Percentiles rank a stretch among this genome's conserved stretches.
Evolutionary conservation across 1,139 yeast species (phyloP).

Genomic region (Geotrichum aggregatum): DNA sequence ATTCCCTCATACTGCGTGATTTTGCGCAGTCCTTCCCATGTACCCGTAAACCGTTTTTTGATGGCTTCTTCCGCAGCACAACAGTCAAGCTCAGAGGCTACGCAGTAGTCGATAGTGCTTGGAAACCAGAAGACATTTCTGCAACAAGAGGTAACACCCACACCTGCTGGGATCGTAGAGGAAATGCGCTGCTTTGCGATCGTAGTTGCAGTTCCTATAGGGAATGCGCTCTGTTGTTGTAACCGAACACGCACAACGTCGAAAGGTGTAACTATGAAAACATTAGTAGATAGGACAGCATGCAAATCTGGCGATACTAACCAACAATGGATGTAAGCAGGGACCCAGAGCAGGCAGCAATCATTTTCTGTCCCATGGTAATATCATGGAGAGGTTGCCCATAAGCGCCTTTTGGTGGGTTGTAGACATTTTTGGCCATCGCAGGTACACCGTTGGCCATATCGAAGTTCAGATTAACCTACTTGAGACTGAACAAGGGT

Average conservation of each 20-base stretch:
- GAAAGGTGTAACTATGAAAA: slow-evolving; percentile 75
- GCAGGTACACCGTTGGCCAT: slow-evolving; percentile 1
- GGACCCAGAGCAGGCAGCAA: slow-evolving; percentile 89
- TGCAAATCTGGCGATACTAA: slow-evolving; percentile 16
- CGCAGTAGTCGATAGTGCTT: slow-evolving; percentile 40
- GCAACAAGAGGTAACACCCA: slow-evolving; percentile 41
- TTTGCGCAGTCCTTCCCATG: slow-evolving; percentile 66
- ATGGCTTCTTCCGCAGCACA: slow-evolving; percentile 39
- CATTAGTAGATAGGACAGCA: not conserved
- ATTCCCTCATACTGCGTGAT: slow-evolving; percentile 72
- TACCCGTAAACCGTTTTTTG: slow-evolving; percentile 46
- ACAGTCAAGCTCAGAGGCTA: slow-evolving; percentile 37
- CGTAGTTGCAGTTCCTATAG: slow-evolving; percentile 25
- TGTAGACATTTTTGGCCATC: not conserved
- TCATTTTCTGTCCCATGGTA: slow-evolving; percentile 63
- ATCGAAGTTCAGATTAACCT: not conserved
- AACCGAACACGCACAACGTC: slow-evolving; percentile 88
- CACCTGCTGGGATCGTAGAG: slow-evolving; percentile 31
- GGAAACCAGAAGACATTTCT: slow-evolving; percentile 43
- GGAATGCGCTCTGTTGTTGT: slow-evolving; percentile 68
- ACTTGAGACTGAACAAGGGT: too few relatives aligned
- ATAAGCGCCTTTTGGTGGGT: not conserved
- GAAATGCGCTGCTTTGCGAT: slow-evolving; percentile 25
- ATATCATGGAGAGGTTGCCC: slow-evolving; percentile 29
- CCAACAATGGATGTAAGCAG: slow-evolving; percentile 66